These are phyloP conservation scores for Lentinula raphanica DNA, from an alignment of 768 basidiomycete species.

Conservation along the genomic window DNA sequence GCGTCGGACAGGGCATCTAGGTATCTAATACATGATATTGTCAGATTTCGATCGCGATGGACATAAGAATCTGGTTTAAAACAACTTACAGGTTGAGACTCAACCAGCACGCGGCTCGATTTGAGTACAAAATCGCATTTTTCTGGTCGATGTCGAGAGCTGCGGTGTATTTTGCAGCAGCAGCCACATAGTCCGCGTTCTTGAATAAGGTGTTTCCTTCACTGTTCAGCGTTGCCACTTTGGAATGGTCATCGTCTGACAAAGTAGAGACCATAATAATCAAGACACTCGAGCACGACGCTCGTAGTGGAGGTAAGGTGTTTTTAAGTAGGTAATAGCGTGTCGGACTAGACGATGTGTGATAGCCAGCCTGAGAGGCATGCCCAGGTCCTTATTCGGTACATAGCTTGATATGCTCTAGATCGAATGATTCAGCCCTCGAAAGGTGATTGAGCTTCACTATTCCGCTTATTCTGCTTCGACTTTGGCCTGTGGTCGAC, in stretches of 20 bases:
- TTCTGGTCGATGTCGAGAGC: conserved; percentile 11
- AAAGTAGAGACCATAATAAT: neutral
- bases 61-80: neutral
- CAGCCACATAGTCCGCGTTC: neutral
- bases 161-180: conserved; percentile 7
- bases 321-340: neutral
- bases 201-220: neutral
- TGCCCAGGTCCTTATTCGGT: too few species aligned
- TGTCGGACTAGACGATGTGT: neutral
- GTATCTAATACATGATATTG: neutral
- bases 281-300: neutral
- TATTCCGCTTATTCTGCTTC: too few species aligned
- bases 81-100: neutral
- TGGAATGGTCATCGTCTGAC: neutral
- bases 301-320: neutral
- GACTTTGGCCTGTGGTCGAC: too few species aligned
- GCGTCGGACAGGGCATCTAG: neutral
- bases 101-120: conserved; percentile 13
- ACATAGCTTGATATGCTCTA: too few species aligned
- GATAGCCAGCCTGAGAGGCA: neutral
- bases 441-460: too few species aligned
- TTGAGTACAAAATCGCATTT: conserved; percentile 17
- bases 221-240: neutral
- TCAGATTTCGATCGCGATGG: too few species aligned
- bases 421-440: too few species aligned